Percentiles rank a stretch among this genome's conserved stretches.
These are phyloP conservation scores for Xylaria sp. DNA, from an alignment of 2,329 filamentous ascomycete genomes.

Conservation along the genomic window DNA sequence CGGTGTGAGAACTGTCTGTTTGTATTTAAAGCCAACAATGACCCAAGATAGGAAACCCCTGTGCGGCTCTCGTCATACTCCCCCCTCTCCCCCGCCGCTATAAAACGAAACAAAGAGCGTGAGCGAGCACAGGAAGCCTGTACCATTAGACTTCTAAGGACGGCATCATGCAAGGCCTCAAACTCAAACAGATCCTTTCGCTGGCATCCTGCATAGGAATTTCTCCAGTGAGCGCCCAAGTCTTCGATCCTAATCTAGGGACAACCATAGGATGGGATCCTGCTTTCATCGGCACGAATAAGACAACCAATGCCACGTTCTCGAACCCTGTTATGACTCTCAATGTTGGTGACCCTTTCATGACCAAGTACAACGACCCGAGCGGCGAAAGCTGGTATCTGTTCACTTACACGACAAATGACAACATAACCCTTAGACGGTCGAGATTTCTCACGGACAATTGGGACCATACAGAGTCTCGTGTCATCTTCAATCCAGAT, in stretches of 20 bases:
- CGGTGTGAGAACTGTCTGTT: not conserved
- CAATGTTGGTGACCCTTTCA: constrained; percentile 49
- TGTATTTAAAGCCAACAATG: constrained; percentile 15
- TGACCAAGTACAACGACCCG: constrained; percentile 43
- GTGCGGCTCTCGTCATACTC: not conserved
- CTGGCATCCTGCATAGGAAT: constrained; percentile 17
- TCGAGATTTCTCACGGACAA: constrained; percentile 47
- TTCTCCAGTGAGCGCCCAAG: constrained; percentile 30
- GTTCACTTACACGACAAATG: constrained; percentile 48
- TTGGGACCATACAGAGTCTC: constrained; percentile 47
- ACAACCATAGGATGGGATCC: constrained; percentile 41
- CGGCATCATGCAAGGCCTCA: constrained; percentile 18
- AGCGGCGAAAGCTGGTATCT: constrained; percentile 46
- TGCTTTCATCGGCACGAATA: constrained; percentile 42
- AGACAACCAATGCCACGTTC: constrained; percentile 45
- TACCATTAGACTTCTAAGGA: not conserved
- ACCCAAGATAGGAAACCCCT: not conserved
- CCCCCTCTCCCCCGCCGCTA: not conserved
- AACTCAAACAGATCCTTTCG: not conserved
- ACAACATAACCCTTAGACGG: constrained; percentile 47
- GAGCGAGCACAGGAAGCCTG: constrained; percentile 3
- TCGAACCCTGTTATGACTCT: constrained; percentile 48
- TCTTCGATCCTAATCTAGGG: constrained; percentile 43
- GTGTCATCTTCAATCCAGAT: constrained; percentile 45
- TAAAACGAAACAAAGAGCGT: not conserved